phyloP scores from a whole-genome alignment of 1,139 yeast genomes.

The Geotrichum fermentans region DNA sequence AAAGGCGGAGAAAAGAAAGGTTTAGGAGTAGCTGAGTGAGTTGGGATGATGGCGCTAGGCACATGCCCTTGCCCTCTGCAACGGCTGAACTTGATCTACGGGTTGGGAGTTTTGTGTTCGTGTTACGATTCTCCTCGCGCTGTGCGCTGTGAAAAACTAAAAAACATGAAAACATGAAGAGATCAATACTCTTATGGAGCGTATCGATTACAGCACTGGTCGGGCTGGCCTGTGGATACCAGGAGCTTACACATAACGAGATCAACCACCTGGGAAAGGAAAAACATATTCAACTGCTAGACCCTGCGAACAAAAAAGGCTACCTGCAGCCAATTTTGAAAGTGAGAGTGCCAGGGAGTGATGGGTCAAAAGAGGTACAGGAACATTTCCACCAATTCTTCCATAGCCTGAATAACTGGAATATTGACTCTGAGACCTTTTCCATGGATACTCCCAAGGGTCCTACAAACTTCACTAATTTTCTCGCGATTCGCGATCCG shows the following conservation, averaged over 20 bases:
- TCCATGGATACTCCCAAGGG: conserved; percentile 38
- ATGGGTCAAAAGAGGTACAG: conserved; percentile 40
- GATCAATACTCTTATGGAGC: too few relatives aligned
- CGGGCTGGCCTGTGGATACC: too few relatives aligned
- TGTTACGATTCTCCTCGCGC: too few relatives aligned
- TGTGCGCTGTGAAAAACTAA: too few relatives aligned
- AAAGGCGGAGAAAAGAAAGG: too few relatives aligned
- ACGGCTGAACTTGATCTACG: too few relatives aligned
- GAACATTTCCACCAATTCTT: conserved; percentile 37
- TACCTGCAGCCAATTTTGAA: conserved; percentile 35
- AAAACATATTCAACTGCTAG: conserved; percentile 22
- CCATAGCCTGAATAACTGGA: conserved; percentile 36
- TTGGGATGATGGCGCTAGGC: too few relatives aligned
- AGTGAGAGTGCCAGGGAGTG: conserved; percentile 46
- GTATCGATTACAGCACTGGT: too few relatives aligned
- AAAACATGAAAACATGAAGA: too few relatives aligned
- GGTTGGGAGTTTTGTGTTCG: too few relatives aligned
- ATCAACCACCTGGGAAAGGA: conserved; percentile 4
- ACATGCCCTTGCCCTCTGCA: too few relatives aligned
- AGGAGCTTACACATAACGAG: conserved; percentile 8
- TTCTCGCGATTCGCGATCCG: conserved; percentile 39
- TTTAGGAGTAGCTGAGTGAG: too few relatives aligned
- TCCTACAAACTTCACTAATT: conserved; percentile 43
- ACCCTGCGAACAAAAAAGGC: conserved; percentile 26
- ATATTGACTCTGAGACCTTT: conserved; percentile 41